Evolutionary conservation across 2,329 filamentous ascomycete species (phyloP), one percentile per base, ranked within the genome.

Genomic region (Epichloe aotearoae): DNA sequence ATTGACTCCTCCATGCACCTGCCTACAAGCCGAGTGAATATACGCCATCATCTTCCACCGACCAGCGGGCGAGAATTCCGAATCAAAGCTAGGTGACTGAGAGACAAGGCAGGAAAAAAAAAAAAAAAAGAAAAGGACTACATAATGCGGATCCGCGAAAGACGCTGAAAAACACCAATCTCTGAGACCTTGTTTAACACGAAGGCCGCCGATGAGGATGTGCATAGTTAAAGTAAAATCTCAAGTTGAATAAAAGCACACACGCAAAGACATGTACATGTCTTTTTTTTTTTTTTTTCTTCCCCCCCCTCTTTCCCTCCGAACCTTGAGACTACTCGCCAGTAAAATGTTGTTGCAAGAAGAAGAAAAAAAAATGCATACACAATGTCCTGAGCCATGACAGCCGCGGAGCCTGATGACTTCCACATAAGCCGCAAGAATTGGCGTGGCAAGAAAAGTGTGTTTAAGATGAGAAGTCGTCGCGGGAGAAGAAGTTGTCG

Each of bases 31-130:
- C 14, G 34, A 6, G 36, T 37, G 15, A 19, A 42, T 36, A 39
- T 14, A 14, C n/a, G 36, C 46, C 20, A 42, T 11, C 39, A 17
- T 37, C 46, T 42, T 34, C 38, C 46, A 20, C 38, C 38, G 46
- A 42, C 38, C 26, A 49, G 46, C 38, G 20, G 36, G 40, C 39
- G 38, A 15, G 33, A 45, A 42, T 42, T 34, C 19, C 39, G 20
- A 3, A n/a, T 38, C 40, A 42, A 20, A 42, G n/a, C 17, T 20
- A 30, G 26, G 26, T 30, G 10, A 30, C 11, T 30, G 26, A 30
- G 8, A 30, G 26, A 30, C 19, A 10, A 30, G 26, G 8, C 17
- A 8, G 6, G 23, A 19, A 19, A 19, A 19, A 19, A 20, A 3
- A 19, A 17, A 26, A 6, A 41, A 4, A 41, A 23, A 7, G 5